These are phyloP conservation scores for Phaffia tasmanica DNA, from an alignment of 768 basidiomycete genomes.

Conservation along the genomic window DNA sequence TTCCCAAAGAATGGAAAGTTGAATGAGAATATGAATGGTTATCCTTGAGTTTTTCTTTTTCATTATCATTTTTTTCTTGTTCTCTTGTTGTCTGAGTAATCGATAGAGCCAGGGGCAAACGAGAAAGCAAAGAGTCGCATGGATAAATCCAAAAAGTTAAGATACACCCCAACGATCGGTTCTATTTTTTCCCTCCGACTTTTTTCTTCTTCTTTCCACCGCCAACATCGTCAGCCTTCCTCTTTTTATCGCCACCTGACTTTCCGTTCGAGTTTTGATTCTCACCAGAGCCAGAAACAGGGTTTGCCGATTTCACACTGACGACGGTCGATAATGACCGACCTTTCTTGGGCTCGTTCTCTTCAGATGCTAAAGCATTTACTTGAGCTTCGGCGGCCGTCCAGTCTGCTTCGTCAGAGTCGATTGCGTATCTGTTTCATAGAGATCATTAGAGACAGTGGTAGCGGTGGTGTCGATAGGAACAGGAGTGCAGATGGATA, in stretches of 20 bases:
- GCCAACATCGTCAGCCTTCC: slow-evolving; percentile 34
- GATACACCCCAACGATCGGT: slow-evolving; percentile 16
- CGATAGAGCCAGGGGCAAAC: not conserved
- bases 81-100: not conserved
- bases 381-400: slow-evolving; percentile 62
- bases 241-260: slow-evolving; percentile 53
- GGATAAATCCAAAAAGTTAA: slow-evolving; percentile 1
- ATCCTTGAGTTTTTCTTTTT: too few relatives aligned
- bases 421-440: slow-evolving; percentile 46
- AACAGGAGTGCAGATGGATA: not conserved
- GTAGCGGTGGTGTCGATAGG: not conserved
- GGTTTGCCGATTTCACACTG: slow-evolving; percentile 48
- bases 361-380: slow-evolving; percentile 40
- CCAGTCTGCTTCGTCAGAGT: slow-evolving; percentile 62
- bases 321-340: slow-evolving; percentile 54
- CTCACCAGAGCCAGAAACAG: not conserved
- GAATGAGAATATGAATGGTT: too few relatives aligned
- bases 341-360: slow-evolving; percentile 38
- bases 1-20: too few relatives aligned
- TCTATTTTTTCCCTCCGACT: slow-evolving; percentile 17
- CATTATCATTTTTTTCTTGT: not conserved
- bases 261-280: slow-evolving; percentile 28
- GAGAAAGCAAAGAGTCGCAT: slow-evolving; percentile 17
- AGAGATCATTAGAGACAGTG: not conserved
- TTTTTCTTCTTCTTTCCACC: slow-evolving; percentile 29